Evolutionary conservation across 441 rosid species (phyloP).

Genomic region (Theobroma grandiflorum): DNA sequence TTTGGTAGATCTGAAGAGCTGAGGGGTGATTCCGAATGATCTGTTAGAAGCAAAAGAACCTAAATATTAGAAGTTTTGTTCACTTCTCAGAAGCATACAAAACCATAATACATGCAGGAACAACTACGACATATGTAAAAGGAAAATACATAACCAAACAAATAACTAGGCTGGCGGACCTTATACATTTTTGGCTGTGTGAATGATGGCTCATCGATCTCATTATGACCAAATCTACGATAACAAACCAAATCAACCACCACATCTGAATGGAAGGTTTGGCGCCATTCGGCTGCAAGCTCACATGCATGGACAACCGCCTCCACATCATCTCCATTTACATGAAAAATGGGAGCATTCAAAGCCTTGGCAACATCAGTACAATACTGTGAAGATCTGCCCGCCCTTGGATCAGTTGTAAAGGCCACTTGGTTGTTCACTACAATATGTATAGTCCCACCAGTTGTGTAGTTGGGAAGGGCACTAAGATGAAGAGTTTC

Average conservation of each 20-base stretch:
- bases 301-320: conserved; percentile 95
- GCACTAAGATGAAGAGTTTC: conserved; percentile 98
- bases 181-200: conserved; percentile 97
- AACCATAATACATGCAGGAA: neutral
- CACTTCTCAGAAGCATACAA: conserved; percentile 10
- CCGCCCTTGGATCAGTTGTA: conserved; percentile 95
- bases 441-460: conserved; percentile 97
- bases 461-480: conserved; percentile 92
- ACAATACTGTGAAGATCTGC: conserved; percentile 95
- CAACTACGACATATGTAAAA: neutral
- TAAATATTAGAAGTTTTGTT: conserved; percentile 21
- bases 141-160: neutral
- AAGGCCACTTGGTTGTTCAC: conserved; percentile 99
- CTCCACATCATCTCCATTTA: conserved; percentile 95
- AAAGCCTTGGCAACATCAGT: conserved; percentile 98
- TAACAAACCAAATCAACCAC: conserved; percentile 96
- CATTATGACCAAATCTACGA: conserved; percentile 94
- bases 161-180: conserved; percentile 48
- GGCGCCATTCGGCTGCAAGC: conserved; percentile 99
- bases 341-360: conserved; percentile 94
- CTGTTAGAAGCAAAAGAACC: conserved; percentile 46
- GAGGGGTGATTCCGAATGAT: conserved; percentile 89
- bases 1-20: conserved; percentile 78
- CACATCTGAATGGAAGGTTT: conserved; percentile 92
- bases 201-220: conserved; percentile 95